Evolutionary conservation across 345 rosid species (phyloP).

Genomic region (Populus euphratica): DNA sequence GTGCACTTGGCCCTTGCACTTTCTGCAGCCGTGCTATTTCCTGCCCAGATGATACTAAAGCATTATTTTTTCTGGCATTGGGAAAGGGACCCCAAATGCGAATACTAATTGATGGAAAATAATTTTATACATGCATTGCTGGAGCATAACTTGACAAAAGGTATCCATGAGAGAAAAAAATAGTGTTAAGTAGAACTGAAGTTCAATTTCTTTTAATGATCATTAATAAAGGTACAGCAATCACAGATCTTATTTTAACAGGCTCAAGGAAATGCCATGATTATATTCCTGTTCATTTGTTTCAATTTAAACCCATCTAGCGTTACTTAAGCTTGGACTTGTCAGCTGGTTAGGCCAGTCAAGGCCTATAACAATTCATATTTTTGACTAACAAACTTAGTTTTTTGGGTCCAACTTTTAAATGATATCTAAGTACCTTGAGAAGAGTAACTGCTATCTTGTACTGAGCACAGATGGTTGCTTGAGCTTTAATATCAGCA

Average conservation of each 20-base stretch:
- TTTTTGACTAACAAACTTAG: not conserved
- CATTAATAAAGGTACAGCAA: not conserved
- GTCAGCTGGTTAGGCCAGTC: not conserved
- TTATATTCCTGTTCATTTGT: not conserved
- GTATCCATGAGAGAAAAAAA: not conserved
- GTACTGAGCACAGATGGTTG: conserved; percentile 96
- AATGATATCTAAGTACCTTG: conserved; percentile 43
- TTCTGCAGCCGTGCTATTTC: conserved; percentile 83
- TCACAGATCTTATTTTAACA: not conserved
- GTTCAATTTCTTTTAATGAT: not conserved
- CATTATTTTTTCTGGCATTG: not conserved
- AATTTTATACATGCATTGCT: not conserved
- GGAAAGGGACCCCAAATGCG: not conserved
- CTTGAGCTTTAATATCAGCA: conserved; percentile 92
- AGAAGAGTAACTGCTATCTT: conserved; percentile 92
- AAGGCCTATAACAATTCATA: not conserved
- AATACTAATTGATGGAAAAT: not conserved
- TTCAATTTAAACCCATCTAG: not conserved
- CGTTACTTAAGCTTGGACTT: not conserved
- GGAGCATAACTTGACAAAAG: not conserved
- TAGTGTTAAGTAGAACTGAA: not conserved
- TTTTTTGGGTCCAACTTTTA: not conserved
- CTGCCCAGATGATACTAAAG: conserved; percentile 30
- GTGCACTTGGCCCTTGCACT: conserved; percentile 86
- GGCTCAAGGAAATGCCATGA: not conserved